Evolutionary conservation across 768 basidiomycete species (phyloP), one percentile per base, ranked within the genome.

Genomic region (Boletus vinaceobasis): DNA sequence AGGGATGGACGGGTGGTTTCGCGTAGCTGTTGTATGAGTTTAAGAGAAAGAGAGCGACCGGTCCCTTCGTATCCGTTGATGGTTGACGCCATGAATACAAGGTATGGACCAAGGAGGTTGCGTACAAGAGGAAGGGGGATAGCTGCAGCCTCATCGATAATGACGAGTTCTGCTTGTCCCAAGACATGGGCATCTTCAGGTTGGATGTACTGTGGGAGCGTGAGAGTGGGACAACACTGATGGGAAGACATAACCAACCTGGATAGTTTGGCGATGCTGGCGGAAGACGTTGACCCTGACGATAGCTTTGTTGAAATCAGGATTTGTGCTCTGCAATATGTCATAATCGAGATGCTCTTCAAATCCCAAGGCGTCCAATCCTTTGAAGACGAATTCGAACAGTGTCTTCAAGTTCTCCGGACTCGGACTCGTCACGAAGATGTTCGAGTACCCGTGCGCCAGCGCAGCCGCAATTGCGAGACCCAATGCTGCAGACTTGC

Each of bases 21-120:
- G 36, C 97, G 88, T 4, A 98, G 84, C 70, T 97, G 94, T 71
- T 98, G 91, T 60, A 99, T 89, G 53, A 99, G 88, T 72, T 99
- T 99, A 57, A 99, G 87, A 44, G 94, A 97, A 45, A 99, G 84
- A 1, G 95, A 98, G 27, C 97, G 90, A n/a, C 97, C 97, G 0
- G 97, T 98, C 27, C 97, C 97, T 79, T 98, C 97, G 72, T 99
- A 99, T 38, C 97, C 97, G 69, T 98, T 98, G 74, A 99, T 94
- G 1, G 97, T 99, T n/a, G 94, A 97, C 1, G 97, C 92, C 79
- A 98, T 87, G 78, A 98, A 98, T 48, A 98, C 94, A 35, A 98
- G 89, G 73, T 98, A 98, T 1, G 88, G 88, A 0, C 97, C 97
- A 51, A 99, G 85, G 58, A 99, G 88, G 63, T 93, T 92, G 52